A percentile compares a stretch with the other conserved stretches of the same genome.
These are phyloP conservation scores for Saprolegnia parasitica DNA, from an alignment of 352 stramenopile species.

Conservation along the genomic window DNA sequence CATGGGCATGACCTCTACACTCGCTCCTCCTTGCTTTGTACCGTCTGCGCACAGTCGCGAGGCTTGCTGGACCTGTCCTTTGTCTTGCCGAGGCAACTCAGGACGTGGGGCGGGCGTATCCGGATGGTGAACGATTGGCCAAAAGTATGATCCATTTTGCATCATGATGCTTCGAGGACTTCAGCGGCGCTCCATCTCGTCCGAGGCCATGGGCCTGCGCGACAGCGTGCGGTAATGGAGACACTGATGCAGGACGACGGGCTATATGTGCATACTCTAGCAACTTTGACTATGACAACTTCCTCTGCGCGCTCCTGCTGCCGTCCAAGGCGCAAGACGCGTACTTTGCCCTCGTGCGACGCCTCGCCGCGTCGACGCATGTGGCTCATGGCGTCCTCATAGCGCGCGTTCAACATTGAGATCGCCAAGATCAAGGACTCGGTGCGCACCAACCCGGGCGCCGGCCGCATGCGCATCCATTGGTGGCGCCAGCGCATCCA, in stretches of 20 bases:
- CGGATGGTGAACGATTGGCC: constrained; percentile 6
- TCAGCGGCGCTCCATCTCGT: constrained; percentile 24
- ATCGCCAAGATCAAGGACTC: constrained; percentile 87
- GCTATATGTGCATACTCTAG: constrained; percentile 33
- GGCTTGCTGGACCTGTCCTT: no score
- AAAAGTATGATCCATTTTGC: constrained; percentile 1
- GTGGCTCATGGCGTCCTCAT: constrained; percentile 2
- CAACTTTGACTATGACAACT: constrained; percentile 83
- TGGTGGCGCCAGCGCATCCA: constrained; percentile 88
- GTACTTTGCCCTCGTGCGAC: constrained; percentile 76
- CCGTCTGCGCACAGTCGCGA: no score
- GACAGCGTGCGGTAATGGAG: constrained; percentile 23
- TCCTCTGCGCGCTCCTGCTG: constrained; percentile 65
- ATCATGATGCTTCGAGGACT: constrained; percentile 17
- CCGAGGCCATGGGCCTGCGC: constrained; percentile 22
- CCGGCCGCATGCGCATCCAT: constrained; percentile 88
- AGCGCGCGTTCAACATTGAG: constrained; percentile 88
- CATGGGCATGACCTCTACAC: neutral
- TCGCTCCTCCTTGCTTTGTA: no score
- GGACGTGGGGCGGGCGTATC: neutral
- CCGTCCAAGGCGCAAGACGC: constrained; percentile 53
- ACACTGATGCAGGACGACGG: neutral
- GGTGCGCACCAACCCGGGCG: constrained; percentile 72
- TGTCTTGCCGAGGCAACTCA: neutral
- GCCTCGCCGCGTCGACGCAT: neutral